phyloP scores from a whole-genome alignment of 345 rosid genomes.

The Ricinus communis region DNA sequence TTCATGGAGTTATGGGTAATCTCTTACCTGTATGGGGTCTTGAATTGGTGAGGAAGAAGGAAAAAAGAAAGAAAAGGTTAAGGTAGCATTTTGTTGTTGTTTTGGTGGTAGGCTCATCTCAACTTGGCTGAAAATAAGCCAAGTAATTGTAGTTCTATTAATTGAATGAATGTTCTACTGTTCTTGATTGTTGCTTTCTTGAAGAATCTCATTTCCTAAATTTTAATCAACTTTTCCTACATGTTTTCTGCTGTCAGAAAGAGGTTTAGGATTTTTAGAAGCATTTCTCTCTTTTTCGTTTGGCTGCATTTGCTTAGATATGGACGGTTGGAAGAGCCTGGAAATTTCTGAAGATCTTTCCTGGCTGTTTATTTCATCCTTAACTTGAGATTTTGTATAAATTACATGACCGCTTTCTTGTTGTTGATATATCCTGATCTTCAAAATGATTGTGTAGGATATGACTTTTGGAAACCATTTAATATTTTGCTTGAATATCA shows the following conservation, averaged over 20 bases:
- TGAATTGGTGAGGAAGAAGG: not conserved
- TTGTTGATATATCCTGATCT: not conserved
- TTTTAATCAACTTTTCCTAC: not conserved
- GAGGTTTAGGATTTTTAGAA: not conserved
- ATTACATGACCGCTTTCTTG: not conserved
- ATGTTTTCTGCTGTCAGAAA: not conserved
- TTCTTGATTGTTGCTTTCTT: not conserved
- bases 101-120: not conserved
- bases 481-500: not conserved
- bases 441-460: not conserved
- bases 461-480: not conserved
- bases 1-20: not conserved
- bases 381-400: not conserved
- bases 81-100: not conserved
- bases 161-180: constrained; percentile 19
- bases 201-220: constrained; percentile 1
- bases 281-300: not conserved
- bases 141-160: constrained; percentile 7
- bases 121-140: too few relatives aligned
- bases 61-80: not conserved
- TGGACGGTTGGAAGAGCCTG: constrained; percentile 12
- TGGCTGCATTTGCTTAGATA: constrained; percentile 14
- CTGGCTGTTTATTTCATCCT: constrained; percentile 3
- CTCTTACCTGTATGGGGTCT: too few relatives aligned
- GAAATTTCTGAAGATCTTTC: constrained; percentile 12